A percentile compares a stretch with the other conserved stretches of the same genome.
Conservation (phyloP, 2,329 filamentous ascomycete genomes). For the Phialophora macrospora region DNA sequence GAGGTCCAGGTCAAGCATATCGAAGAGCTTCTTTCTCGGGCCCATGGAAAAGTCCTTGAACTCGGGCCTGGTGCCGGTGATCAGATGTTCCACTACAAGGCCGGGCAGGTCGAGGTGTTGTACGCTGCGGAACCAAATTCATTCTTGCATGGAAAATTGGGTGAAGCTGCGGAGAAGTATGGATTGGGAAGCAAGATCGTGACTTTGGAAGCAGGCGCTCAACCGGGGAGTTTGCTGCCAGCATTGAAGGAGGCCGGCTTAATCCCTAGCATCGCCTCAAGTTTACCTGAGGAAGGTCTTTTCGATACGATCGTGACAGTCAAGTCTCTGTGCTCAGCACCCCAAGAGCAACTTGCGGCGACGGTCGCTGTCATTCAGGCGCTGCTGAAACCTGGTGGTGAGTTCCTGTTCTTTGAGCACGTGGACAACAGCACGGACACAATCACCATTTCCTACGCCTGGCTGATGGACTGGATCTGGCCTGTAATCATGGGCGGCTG, state of each 20-base stretch:
- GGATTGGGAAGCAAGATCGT: constrained; percentile 47
- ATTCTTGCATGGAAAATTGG: constrained; percentile 43
- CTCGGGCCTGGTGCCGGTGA: constrained; percentile 54
- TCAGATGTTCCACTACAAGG: constrained; percentile 50
- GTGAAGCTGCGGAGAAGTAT: constrained; percentile 42
- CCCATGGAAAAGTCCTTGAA: constrained; percentile 50
- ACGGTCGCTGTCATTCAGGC: constrained; percentile 48
- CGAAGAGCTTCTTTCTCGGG: constrained; percentile 40
- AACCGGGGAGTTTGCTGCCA: constrained; percentile 53
- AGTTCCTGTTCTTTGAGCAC: constrained; percentile 57
- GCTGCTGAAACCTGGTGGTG: constrained; percentile 53
- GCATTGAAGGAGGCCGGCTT: constrained; percentile 53
- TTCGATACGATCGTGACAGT: constrained; percentile 52
- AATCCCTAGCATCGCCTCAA: constrained; percentile 44
- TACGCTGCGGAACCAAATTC: constrained; percentile 53
- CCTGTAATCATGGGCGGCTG: constrained; percentile 37
- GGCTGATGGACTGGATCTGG: constrained; percentile 37
- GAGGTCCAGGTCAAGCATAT: constrained; percentile 34
- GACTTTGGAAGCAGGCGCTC: constrained; percentile 47
- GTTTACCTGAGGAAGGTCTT: constrained; percentile 47
- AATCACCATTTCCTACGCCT: constrained; percentile 33
- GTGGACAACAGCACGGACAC: constrained; percentile 31
- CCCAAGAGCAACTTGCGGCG: constrained; percentile 30
- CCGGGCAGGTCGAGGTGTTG: constrained; percentile 42
- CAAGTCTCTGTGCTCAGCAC: constrained; percentile 50